Evolutionary conservation across 352 stramenopile species (phyloP), one percentile per base, ranked within the genome.

Genomic region (Blastocystis sp.): DNA sequence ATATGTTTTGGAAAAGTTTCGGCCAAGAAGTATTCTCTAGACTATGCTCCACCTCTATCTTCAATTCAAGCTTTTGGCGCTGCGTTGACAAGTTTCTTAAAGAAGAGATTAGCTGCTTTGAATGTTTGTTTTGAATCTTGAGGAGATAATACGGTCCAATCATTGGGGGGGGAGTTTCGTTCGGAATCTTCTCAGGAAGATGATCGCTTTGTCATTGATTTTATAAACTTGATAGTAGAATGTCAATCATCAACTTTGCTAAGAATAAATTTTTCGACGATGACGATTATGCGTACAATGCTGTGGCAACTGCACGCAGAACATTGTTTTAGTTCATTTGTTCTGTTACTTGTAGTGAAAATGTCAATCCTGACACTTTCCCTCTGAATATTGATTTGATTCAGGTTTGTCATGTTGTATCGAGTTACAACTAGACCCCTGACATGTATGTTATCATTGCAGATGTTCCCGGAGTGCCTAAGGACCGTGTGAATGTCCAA

Each of bases 201-300:
- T n/a, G 20, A n/a, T n/a, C 3, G 50, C 3, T 59, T 70, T 23
- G 15, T 3, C 23, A 70, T 70, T 70, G 34, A 75, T 47, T 39
- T 53, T 39, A 75, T 75, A 75, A 77, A 77, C 20, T 53, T 9
- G 66, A 66, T 8, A 69, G 34, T 80, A 29, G 11, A 2, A 84
- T 84, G 73, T 84, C 73, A 18, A 84, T 84, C 34, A 29, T 84
- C 2, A 84, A 84, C 68, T 84, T 84, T 45, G 73, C 77, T 7
- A 79, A 59, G 29, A 88, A 88, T 61, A 88, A 88, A 34, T 88
- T 88, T 43, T 88, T 88, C 18, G 77, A 88, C 53, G 77, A 88
- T n/a, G 77, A 88, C 29, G 77, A 88, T 77, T 88, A 79, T 43
- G 77, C 77, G 18, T 50, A 63, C 34, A 76, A 26, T 3, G 39